Base-by-base conservation (phyloP, 2,329 filamentous ascomycete species). In the Bipolaris victoriae region DNA sequence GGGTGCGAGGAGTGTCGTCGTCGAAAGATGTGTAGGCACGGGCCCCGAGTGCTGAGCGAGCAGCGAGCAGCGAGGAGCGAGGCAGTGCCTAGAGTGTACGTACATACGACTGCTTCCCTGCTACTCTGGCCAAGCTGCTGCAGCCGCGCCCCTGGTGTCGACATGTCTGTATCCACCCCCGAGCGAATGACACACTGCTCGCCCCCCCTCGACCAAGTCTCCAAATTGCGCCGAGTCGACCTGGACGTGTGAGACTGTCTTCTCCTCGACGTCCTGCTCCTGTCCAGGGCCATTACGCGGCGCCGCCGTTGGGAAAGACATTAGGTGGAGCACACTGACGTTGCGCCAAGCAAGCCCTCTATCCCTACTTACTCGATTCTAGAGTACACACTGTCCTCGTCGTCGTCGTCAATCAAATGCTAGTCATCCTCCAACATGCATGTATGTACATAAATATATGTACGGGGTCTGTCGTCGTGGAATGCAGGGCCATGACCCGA, bases 11-110 rank as follows among this genome's bases (percentile, higher is more conserved):
- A 33, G 46, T 45, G 18, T 16, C 35, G 55, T 51, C 47, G 58
- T 58, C 39, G 51, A 58, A 55, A 54, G 48, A 55, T 31, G 55
- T 37, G 57, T 49, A 39, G 55, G 53, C 58, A 61, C 58, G 55
- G 58, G 45, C 55, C 55, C 50, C 11, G 18, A 16, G 41, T 54
- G 46, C 49, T 54, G 58, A 54, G 29, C 29, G 29, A 31, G 29
- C 9, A 31, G 29, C 29, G 26, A 26, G 26, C 5, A 24, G 22
- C 22, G 7, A 26, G 26, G 26, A 26, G 26, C 26, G 26, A 26
- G 26, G 26, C 26, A 55, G 55, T 61, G 58, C 55, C 55, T 55
- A 45, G n/a, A 40, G 33, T 16, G 33, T 16, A 31, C 46, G 6
- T 37, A 16, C 41, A 13, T 29, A 13, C 24, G 9, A 6, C 41